A percentile compares a stretch with the other conserved stretches of the same genome.
Evolutionary conservation across 306 rosid genomes (phyloP).

Genomic region (Herpetospermum pedunculosum): DNA sequence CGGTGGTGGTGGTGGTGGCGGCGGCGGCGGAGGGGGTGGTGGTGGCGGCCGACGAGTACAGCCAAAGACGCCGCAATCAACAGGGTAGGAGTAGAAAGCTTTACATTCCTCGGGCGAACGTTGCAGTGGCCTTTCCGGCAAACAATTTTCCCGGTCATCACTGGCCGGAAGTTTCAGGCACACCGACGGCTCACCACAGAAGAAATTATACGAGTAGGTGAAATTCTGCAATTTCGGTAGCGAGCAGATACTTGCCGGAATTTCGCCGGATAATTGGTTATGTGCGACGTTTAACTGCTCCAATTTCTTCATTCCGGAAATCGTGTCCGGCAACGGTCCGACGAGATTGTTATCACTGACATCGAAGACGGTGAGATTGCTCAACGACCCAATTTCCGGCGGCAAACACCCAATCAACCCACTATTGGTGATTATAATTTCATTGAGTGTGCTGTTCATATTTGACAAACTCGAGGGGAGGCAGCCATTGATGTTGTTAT

Average conservation of each 20-base stretch:
- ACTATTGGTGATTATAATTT: slow-evolving; percentile 47
- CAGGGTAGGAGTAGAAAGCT: slow-evolving; percentile 34
- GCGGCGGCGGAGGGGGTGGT: background rate
- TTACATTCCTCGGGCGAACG: slow-evolving; percentile 42
- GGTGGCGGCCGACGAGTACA: slow-evolving; percentile 7
- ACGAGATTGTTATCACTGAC: slow-evolving; percentile 44
- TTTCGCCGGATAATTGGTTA: slow-evolving; percentile 46
- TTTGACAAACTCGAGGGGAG: slow-evolving; percentile 43
- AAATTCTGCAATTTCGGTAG: slow-evolving; percentile 68
- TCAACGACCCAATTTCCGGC: slow-evolving; percentile 35
- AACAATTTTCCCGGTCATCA: slow-evolving; percentile 57
- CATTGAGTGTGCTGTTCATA: slow-evolving; percentile 51
- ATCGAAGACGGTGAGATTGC: slow-evolving; percentile 55
- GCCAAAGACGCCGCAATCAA: slow-evolving; percentile 40
- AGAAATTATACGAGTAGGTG: slow-evolving; percentile 56
- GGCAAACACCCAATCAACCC: slow-evolving; percentile 72
- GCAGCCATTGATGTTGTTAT: slow-evolving; percentile 47
- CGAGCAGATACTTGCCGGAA: slow-evolving; percentile 50
- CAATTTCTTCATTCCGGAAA: slow-evolving; percentile 51
- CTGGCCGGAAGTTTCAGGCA: slow-evolving; percentile 40
- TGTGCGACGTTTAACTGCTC: slow-evolving; percentile 64
- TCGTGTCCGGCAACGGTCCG: slow-evolving; percentile 53
- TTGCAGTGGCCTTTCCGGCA: slow-evolving; percentile 57
- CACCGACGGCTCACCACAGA: slow-evolving; percentile 34
- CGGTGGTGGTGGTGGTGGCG: rapidly evolving